Evolutionary conservation across 2,329 filamentous ascomycete species (phyloP), one percentile per base, ranked within the genome.

Genomic region (Cladosporium phlei): DNA sequence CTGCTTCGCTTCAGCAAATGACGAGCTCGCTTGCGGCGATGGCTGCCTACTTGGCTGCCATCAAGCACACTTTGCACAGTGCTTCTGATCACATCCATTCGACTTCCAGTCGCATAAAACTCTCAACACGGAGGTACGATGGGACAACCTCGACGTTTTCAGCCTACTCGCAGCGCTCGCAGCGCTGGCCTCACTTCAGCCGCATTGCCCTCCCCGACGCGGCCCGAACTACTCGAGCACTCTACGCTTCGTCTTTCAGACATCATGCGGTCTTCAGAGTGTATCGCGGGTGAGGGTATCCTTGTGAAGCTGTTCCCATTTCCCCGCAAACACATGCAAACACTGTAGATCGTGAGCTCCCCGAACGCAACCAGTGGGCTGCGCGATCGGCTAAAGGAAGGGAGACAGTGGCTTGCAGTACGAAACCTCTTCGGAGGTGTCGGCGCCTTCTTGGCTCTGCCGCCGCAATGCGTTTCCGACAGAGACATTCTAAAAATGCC

Each of bases 401-500:
- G 38, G 2, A 40, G 24, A 24, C 9, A 2, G 2, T 40, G 38
- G 38, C 22, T 40, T 30, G 38, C 19, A 5, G 4, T 40, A n/a
- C 38, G 38, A 29, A 10, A 40, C 22, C 24, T 17, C 11, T 40
- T 40, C 38, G 38, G 38, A 10, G 38, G 38, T 4, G 14, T 1
- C 20, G 38, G 38, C 14, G 38, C 25, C 22, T 40, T 40, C 21
- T 14, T 40, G 22, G 38, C 24, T 14, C 12, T 40, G 38, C 38
- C 38, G 12, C 17, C 38, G 21, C 38, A 40, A 29, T 40, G 38
- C 38, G 38, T 40, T 29, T 19, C 38, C 12, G 38, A 40, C 38
- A 40, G 24, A 8, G 2, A 22, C 8, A 6, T 40, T 3, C n/a
- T 2, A n/a, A 30, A 14, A 28, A 40, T 40, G 4, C 2, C 14